phyloP scores from a whole-genome alignment of 352 stramenopile genomes.

The Globisporangium ultimum region DNA sequence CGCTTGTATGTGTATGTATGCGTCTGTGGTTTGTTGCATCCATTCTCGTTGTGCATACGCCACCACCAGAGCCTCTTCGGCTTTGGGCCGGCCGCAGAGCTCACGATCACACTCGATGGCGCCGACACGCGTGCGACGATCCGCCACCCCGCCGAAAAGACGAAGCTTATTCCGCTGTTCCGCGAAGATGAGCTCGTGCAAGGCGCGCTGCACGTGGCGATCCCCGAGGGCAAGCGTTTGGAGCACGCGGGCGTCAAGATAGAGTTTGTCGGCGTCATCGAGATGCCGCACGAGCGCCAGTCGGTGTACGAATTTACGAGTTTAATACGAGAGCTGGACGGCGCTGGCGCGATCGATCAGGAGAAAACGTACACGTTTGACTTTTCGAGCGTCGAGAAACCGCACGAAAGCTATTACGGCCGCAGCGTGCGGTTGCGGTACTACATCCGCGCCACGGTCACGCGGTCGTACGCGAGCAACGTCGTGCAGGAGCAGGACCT shows the following conservation, averaged over 20 bases:
- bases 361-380: slow-evolving; percentile 86
- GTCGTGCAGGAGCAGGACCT: slow-evolving; percentile 93
- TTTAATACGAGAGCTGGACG: slow-evolving; percentile 88
- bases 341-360: slow-evolving; percentile 60
- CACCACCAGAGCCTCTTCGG: slow-evolving; percentile 14
- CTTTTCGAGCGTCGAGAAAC: slow-evolving; percentile 93
- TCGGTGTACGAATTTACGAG: slow-evolving; percentile 92
- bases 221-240: slow-evolving; percentile 90
- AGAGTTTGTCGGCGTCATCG: slow-evolving; percentile 94
- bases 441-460: slow-evolving; percentile 92
- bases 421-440: slow-evolving; percentile 96
- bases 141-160: slow-evolving; percentile 23
- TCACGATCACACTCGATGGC: slow-evolving; percentile 14
- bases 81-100: slow-evolving; percentile 15
- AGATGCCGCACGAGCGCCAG: slow-evolving; percentile 78
- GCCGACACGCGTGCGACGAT: slow-evolving; percentile 11
- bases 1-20: neutral
- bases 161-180: slow-evolving; percentile 49
- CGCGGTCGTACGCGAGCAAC: slow-evolving; percentile 89
- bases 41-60: neutral
- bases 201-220: slow-evolving; percentile 57
- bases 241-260: slow-evolving; percentile 96
- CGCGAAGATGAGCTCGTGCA: slow-evolving; percentile 50
- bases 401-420: slow-evolving; percentile 96
- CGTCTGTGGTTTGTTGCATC: neutral